Conservation (phyloP, 208 protist genomes). For the Naegleria lovaniensis region DNA sequence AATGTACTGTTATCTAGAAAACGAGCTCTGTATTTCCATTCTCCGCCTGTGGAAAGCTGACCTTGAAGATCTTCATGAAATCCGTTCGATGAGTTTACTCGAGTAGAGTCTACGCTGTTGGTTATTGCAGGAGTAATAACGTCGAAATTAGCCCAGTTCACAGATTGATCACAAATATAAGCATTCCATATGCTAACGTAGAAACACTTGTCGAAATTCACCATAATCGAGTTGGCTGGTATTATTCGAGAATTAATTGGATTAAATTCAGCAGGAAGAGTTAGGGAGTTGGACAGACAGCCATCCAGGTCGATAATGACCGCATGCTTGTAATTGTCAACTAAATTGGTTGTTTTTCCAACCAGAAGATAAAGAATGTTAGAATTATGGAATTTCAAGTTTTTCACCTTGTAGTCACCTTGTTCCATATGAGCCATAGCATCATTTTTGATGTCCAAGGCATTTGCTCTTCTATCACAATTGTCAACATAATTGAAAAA, state of each 20-base stretch:
- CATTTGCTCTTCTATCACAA: background rate
- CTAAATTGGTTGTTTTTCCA: background rate
- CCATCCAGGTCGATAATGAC: background rate
- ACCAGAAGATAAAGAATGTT: background rate
- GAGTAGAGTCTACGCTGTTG: background rate
- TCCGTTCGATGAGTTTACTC: background rate
- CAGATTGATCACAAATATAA: background rate
- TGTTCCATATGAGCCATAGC: background rate
- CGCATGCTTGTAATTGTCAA: background rate
- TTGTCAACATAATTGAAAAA: background rate
- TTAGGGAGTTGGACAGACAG: background rate
- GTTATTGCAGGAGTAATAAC: background rate
- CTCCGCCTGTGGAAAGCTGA: background rate
- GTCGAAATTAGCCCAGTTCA: background rate
- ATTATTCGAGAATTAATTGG: background rate
- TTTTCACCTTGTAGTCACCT: background rate
- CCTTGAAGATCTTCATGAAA: background rate
- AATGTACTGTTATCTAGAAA: background rate
- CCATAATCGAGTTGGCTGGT: background rate
- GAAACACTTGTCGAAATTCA: background rate
- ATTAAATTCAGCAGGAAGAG: background rate
- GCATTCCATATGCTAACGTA: background rate
- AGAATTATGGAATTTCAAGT: background rate
- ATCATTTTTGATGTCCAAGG: background rate
- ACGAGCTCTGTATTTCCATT: background rate